Base-by-base conservation (phyloP, 768 basidiomycete species). In the Clitopilus passeckerianus region DNA sequence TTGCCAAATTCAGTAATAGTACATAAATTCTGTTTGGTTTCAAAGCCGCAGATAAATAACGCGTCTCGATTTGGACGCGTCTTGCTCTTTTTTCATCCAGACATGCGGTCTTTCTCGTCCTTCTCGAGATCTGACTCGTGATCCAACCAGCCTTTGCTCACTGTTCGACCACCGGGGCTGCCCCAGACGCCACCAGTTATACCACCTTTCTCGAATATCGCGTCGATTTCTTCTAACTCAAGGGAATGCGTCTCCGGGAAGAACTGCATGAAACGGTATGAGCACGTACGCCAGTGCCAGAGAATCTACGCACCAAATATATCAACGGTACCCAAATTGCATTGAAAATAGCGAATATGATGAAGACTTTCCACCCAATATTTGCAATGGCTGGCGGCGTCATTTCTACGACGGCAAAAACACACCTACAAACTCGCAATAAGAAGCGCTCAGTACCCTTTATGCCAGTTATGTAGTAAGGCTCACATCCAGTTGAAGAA, bases 291-390 rank as follows among this genome's bases (percentile, higher is more conserved):
- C 56, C 6, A 0, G 24, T 15, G 33, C 16, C 18, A 54, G 41
- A 44, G 34, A 44, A 3, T 41, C 37, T 12, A 65, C 64, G 54
- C 46, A 64, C 65, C 34, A 58, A 60, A 50, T 64, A 63, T 20
- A 62, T 53, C 60, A 80, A 66, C 2, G 75, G 74, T 12, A 78
- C 72, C 74, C 75, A 78, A 46, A 72, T 70, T 22, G 76, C 75
- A 63, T 79, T 80, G 64, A 78, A 74, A 15, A 76, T 68, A 9
- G 77, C 77, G 60, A 79, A 80, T 34, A 79, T 75, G 60, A 78
- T 74, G 70, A 77, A 80, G 4, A 78, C 75, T 24, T 72, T 67
- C 72, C 77, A 78, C 46, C 63, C 61, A 54, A 79, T 76, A 65
- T 76, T 76, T n/a, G 70, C 73, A 57, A 79, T 77, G 1, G 76